These are phyloP conservation scores for Pichia eremophila DNA, from an alignment of 805 yeast species.

Conservation along the genomic window DNA sequence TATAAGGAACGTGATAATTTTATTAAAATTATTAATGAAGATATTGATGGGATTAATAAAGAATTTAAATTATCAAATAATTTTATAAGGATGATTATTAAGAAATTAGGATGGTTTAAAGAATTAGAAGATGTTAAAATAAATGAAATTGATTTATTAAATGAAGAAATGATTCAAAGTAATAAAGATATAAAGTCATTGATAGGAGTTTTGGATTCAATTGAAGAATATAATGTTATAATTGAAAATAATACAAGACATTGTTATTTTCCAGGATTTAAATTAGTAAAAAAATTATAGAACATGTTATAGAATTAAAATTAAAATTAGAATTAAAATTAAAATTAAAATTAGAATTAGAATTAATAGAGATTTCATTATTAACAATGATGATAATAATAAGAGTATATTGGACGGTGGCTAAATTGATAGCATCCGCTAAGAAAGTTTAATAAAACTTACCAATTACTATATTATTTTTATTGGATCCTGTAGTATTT, in stretches of 20 bases:
- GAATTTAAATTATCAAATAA: constrained; percentile 3
- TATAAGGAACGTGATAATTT: constrained; percentile 2
- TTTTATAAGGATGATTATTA: neutral
- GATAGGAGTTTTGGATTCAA: neutral
- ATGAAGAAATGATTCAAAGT: constrained; percentile 4
- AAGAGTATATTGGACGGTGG: constrained; percentile 41
- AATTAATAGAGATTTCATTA: neutral
- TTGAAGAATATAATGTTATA: too few species aligned
- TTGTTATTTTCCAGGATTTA: constrained; percentile 37
- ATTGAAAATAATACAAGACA: constrained; percentile 8
- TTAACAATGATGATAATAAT: neutral
- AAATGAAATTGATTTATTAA: constrained; percentile 1
- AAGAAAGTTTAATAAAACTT: constrained; percentile 42
- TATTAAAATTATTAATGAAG: constrained; percentile 7
- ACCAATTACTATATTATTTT: too few species aligned
- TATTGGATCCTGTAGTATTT: too few species aligned
- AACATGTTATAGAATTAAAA: too few species aligned
- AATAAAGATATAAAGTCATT: constrained; percentile 2
- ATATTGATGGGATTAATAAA: constrained; percentile 3
- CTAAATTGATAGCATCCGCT: constrained; percentile 40
- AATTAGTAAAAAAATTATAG: neutral
- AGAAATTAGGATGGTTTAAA: constrained; percentile 3
- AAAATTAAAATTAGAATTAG: too few species aligned
- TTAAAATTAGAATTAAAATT: neutral
- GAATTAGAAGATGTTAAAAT: neutral